Evolutionary conservation across 106 monocot genomes (phyloP), one percentile per base, ranked within the genome.

Genomic region (Dendrobium chrysotoxum): DNA sequence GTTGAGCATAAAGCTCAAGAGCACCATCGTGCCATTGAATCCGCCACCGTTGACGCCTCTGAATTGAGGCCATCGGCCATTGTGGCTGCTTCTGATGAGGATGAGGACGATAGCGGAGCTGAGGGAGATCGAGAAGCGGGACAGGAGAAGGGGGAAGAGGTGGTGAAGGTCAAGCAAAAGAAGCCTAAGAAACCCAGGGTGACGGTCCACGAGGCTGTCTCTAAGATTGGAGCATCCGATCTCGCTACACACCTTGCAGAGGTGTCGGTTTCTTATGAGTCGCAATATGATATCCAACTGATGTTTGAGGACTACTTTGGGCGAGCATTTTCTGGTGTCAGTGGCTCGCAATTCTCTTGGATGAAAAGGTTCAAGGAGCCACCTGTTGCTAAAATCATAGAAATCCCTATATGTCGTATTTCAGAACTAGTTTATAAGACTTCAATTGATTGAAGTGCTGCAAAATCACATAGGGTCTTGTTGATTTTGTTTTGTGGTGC

Each of bases 261-360:
- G 5, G 85, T 91, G n/a, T 83, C 86, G 82, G 95, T n/a, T 68
- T 99, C 95, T 17, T 99, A 89, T 80, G 98, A 91, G 76, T 74
- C 83, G 20, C 89, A 94, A 40, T 87, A 86, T 79, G 88, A 95
- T 61, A 99, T 99, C 58, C 95, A 95, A 82, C 85, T 99, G 71
- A 95, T 99, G 98, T 99, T 99, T 57, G 91, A 92, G 1, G 98
- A 99, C 82, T 95, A 90, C 81, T 95, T 94, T 79, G 98, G 84
- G 10, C 81, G 91, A 38, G 79, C 92, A 1, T 99, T 99, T 78
- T 44, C 86, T 21, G 23, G 66, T 16, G 95, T 99, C 47, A 88
- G 86, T 28, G 85, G 90, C 0, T 78, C 91, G 4, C 95, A 93
- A 45, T 99, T 99, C 80, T 92, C 91, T 0, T 97, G 97, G 97